Evolutionary conservation across 345 rosid genomes (phyloP).

Genomic region (Lepidium didymum): DNA sequence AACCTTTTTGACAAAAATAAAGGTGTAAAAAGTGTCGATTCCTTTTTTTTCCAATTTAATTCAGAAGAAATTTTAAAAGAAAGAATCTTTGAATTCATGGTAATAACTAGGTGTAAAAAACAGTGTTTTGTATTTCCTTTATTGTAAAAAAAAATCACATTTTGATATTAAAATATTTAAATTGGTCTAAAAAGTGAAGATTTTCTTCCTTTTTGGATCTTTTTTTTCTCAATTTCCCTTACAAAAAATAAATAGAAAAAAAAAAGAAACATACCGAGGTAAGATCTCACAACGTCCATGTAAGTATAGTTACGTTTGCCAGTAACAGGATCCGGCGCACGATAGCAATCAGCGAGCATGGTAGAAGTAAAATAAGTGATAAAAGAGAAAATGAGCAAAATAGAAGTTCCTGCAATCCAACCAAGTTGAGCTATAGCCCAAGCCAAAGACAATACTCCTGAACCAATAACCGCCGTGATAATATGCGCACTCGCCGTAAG

Average conservation of each 20-base stretch:
- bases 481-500: constrained; percentile 85
- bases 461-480: constrained; percentile 91
- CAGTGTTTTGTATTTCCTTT: background rate
- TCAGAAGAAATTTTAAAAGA: background rate
- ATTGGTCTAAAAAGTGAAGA: background rate
- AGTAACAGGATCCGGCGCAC: constrained; percentile 69
- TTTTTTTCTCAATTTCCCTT: background rate
- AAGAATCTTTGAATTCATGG: background rate
- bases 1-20: background rate
- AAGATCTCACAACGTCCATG: constrained; percentile 74
- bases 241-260: background rate
- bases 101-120: background rate
- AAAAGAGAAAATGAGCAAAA: constrained; percentile 56
- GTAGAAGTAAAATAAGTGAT: constrained; percentile 74
- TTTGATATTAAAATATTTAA: background rate
- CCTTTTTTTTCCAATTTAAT: background rate
- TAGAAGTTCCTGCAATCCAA: constrained; percentile 62
- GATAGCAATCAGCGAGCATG: constrained; percentile 76
- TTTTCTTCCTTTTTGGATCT: background rate
- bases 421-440: constrained; percentile 95
- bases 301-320: constrained; percentile 89
- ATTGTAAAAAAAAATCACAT: background rate
- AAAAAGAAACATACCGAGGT: constrained; percentile 43
- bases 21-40: background rate
- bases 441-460: constrained; percentile 81